These are phyloP conservation scores for Brassica cretica DNA, from an alignment of 345 rosid species.

Conservation along the genomic window DNA sequence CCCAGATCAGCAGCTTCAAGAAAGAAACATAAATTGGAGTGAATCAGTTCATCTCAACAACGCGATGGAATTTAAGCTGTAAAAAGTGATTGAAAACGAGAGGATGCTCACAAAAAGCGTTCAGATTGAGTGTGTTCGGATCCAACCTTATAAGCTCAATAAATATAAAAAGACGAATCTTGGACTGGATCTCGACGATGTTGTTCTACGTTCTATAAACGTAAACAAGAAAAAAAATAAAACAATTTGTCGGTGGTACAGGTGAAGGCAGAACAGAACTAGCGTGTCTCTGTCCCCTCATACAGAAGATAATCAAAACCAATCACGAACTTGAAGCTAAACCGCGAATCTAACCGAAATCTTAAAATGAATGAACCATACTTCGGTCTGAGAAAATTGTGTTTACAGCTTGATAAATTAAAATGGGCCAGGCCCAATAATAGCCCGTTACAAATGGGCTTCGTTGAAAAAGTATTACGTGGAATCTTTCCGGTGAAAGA, in stretches of 20 bases:
- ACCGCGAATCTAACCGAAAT: constrained; percentile 25
- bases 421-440: constrained; percentile 3
- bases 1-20: constrained; percentile 10
- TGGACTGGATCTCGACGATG: constrained; percentile 28
- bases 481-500: constrained; percentile 16
- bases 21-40: constrained; percentile 3
- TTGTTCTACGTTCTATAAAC: constrained; percentile 16
- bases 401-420: not conserved
- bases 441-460: not conserved
- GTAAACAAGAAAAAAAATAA: not conserved
- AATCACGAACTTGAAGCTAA: constrained; percentile 12
- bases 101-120: not conserved
- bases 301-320: not conserved
- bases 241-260: constrained; percentile 32
- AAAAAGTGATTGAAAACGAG: constrained; percentile 3
- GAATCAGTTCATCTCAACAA: not conserved
- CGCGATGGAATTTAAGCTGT: not conserved
- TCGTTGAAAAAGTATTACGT: not conserved
- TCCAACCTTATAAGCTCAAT: constrained; percentile 13
- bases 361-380: not conserved
- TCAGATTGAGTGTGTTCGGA: constrained; percentile 8
- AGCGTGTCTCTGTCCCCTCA: constrained; percentile 25
- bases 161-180: not conserved
- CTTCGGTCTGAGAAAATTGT: not conserved
- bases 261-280: constrained; percentile 24